Evolutionary conservation across 1,284 basidiomycete species (phyloP).

Genomic region (Moniliophthora roreri): DNA sequence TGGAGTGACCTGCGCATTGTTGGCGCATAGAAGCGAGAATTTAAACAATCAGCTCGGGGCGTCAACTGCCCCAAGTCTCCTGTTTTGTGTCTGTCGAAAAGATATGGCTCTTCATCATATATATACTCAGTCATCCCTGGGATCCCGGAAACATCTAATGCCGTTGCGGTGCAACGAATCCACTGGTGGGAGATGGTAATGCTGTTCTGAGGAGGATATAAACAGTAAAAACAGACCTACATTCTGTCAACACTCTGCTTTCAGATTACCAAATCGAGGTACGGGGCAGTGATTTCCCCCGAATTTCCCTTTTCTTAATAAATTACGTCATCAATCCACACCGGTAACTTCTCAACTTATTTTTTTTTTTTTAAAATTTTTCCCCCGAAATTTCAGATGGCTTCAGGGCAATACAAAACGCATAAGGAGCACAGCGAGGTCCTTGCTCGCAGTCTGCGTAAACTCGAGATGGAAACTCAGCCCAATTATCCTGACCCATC

Average conservation of each 20-base stretch:
- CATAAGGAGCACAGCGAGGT: conserved; percentile 11
- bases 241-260: not conserved
- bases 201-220: conserved; percentile 7
- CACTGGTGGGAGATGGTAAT: conserved; percentile 6
- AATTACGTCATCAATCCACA: not conserved
- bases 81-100: conserved; percentile 11
- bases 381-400: not conserved
- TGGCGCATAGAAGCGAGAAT: conserved; percentile 8
- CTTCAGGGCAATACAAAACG: not conserved
- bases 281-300: not conserved
- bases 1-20: conserved; percentile 9
- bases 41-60: conserved; percentile 9
- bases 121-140: conserved; percentile 15
- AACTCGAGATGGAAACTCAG: conserved; percentile 9
- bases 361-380: not conserved
- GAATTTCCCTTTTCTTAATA: not conserved
- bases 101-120: conserved; percentile 7
- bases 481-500: not conserved
- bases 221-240: not conserved
- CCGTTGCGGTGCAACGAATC: conserved; percentile 18
- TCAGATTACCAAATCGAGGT: not conserved
- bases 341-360: not conserved
- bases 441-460: conserved; percentile 11
- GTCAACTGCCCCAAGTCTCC: conserved; percentile 5
- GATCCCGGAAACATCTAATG: conserved; percentile 13